Conservation (phyloP, 2,329 filamentous ascomycete genomes). For the Periconia macrospinosa region DNA sequence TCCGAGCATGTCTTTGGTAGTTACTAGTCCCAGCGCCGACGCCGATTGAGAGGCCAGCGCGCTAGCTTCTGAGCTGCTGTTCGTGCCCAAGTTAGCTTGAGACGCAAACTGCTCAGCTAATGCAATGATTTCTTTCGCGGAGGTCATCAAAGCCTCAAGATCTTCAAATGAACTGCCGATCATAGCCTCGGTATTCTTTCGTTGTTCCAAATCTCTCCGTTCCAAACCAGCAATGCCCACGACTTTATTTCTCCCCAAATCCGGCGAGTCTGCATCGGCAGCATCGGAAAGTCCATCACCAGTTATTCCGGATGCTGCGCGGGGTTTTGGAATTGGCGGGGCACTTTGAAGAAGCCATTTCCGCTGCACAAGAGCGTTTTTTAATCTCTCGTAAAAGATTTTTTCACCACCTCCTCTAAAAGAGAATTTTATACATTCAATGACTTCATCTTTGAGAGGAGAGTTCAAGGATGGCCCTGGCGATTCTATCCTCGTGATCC, state of each 20-base stretch:
- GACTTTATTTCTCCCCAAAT: conserved; percentile 54
- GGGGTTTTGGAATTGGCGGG: conserved; percentile 76
- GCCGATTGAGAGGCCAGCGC: conserved; percentile 79
- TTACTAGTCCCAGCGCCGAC: conserved; percentile 82
- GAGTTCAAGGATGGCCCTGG: conserved; percentile 69
- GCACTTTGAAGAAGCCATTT: conserved; percentile 95
- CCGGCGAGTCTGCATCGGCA: conserved; percentile 18
- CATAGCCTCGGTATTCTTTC: conserved; percentile 89
- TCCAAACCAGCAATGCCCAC: conserved; percentile 93
- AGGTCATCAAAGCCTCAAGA: conserved; percentile 94
- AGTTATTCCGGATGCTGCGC: conserved; percentile 38
- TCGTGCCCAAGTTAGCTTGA: conserved; percentile 62
- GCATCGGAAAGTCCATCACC: conserved; percentile 28
- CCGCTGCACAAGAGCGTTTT: conserved; percentile 82
- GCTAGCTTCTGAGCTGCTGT: conserved; percentile 66
- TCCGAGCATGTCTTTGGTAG: conserved; percentile 90
- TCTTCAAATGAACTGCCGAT: conserved; percentile 96
- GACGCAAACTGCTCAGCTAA: conserved; percentile 85
- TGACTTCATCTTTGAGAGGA: conserved; percentile 59
- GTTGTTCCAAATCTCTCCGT: conserved; percentile 77
- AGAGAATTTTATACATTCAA: conserved; percentile 84
- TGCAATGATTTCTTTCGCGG: conserved; percentile 92
- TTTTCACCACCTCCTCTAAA: conserved; percentile 89
- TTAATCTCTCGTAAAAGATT: conserved; percentile 86
- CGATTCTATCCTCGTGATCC: conserved; percentile 65